These are phyloP conservation scores for Xylariaceae sp. DNA, from an alignment of 2,329 filamentous ascomycete species.

Conservation along the genomic window DNA sequence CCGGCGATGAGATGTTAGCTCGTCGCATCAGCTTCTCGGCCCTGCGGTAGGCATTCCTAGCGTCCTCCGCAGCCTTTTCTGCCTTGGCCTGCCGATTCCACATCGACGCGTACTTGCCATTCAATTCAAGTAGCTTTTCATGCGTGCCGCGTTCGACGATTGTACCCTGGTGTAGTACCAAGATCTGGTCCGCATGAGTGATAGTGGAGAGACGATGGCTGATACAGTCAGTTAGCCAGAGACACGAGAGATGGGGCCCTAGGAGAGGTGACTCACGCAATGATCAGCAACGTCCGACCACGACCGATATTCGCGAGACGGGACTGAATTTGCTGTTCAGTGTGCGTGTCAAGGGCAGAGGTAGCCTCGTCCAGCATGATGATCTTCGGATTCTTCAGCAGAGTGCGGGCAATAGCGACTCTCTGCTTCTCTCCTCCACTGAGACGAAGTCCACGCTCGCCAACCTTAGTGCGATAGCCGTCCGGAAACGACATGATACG, in stretches of 20 bases:
- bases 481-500: slow-evolving; percentile 86
- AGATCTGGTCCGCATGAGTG: slow-evolving; percentile 76
- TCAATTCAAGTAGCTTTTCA: slow-evolving; percentile 60
- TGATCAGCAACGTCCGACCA: slow-evolving; percentile 88
- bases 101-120: slow-evolving; percentile 73
- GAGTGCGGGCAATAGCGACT: slow-evolving; percentile 86
- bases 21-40: slow-evolving; percentile 39
- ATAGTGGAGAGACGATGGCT: slow-evolving; percentile 79
- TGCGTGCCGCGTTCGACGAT: slow-evolving; percentile 76
- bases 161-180: slow-evolving; percentile 68
- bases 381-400: slow-evolving; percentile 84
- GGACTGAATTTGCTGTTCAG: slow-evolving; percentile 86
- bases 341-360: slow-evolving; percentile 83
- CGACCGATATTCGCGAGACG: slow-evolving; percentile 74
- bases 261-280: slow-evolving; percentile 56
- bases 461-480: slow-evolving; percentile 81
- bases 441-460: slow-evolving; percentile 77
- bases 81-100: slow-evolving; percentile 85
- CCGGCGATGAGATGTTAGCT: slow-evolving; percentile 37
- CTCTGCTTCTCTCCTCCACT: slow-evolving; percentile 92
- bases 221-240: slow-evolving; percentile 1
- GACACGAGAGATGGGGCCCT: not conserved
- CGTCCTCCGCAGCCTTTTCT: slow-evolving; percentile 59
- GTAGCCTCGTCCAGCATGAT: slow-evolving; percentile 93
- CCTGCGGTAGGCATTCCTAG: slow-evolving; percentile 33